Conservation (phyloP, 345 rosid species). For the Limnanthes douglasii region DNA sequence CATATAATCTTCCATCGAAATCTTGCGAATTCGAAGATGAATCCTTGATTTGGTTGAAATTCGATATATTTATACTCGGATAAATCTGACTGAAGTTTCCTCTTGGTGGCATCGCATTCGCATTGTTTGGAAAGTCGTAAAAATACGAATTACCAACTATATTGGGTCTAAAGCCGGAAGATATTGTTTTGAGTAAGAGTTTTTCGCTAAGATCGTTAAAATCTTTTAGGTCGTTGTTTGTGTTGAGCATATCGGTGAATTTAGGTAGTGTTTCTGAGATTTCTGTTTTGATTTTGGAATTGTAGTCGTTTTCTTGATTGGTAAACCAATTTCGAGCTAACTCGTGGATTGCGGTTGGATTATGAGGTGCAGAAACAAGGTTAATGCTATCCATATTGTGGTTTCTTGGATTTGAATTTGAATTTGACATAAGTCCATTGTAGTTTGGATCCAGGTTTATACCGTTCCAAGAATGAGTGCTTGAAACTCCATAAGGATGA, state of each 20-base stretch:
- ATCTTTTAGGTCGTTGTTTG: conserved; percentile 27
- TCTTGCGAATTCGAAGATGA: conserved; percentile 56
- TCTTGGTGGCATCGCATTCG: conserved; percentile 17
- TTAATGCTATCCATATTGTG: no score
- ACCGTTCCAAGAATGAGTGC: no score
- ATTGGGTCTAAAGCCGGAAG: conserved; percentile 39
- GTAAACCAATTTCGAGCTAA: no score
- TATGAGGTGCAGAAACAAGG: no score
- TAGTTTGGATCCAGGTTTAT: no score
- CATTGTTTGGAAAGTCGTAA: conserved; percentile 17
- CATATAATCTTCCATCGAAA: conserved; percentile 42
- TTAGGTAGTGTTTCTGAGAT: conserved; percentile 22
- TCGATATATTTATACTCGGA: conserved; percentile 63
- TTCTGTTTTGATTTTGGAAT: no score
- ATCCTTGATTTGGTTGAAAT: conserved; percentile 31
- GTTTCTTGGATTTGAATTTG: no score
- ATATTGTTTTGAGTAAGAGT: conserved; percentile 47
- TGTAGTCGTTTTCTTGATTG: no score
- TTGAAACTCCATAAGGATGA: conserved; percentile 32
- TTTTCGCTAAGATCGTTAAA: conserved; percentile 40
- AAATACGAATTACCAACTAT: conserved; percentile 12
- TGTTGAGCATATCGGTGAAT: conserved; percentile 43
- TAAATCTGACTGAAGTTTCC: conserved; percentile 64
- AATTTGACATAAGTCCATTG: no score
- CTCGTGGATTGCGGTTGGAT: no score